These are phyloP conservation scores for Melaleuca quinquenervia DNA, from an alignment of 345 rosid species.

Conservation along the genomic window DNA sequence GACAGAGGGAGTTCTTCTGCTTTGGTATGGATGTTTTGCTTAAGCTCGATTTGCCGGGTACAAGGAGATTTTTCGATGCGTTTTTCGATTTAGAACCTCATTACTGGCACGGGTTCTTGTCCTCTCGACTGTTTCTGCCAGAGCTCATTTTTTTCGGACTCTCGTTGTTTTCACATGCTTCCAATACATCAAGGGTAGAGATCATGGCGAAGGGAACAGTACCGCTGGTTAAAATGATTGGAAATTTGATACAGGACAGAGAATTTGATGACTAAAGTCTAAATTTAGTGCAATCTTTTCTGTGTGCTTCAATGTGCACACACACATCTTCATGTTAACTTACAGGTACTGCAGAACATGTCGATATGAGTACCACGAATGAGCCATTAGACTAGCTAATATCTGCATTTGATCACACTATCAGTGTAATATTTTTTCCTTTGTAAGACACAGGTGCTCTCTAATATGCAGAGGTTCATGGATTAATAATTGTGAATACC, in stretches of 20 bases:
- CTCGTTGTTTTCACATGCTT: conserved; percentile 70
- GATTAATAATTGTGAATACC: neutral
- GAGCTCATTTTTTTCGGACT: conserved; percentile 77
- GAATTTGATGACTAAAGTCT: conserved; percentile 18
- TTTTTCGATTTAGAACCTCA: conserved; percentile 77
- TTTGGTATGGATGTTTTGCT: conserved; percentile 97
- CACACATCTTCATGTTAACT: neutral
- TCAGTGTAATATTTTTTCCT: neutral
- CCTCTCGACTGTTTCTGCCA: conserved; percentile 81
- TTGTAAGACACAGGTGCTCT: neutral
- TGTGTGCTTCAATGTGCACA: neutral
- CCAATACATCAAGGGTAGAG: conserved; percentile 86
- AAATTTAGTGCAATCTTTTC: neutral
- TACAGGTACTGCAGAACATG: neutral
- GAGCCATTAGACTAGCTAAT: neutral
- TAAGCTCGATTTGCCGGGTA: conserved; percentile 71
- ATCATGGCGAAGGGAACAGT: conserved; percentile 91
- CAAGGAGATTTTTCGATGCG: conserved; percentile 87
- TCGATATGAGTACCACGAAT: neutral
- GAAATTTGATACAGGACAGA: conserved; percentile 64
- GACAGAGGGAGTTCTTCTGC: conserved; percentile 98
- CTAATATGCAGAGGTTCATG: neutral
- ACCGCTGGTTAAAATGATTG: conserved; percentile 81
- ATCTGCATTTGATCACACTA: neutral
- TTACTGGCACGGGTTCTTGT: conserved; percentile 96